Percentiles rank a stretch among this genome's conserved stretches.
Evolutionary conservation across 2,329 filamentous ascomycete species (phyloP).

Genomic region (Beauveria rudraprayagi): DNA sequence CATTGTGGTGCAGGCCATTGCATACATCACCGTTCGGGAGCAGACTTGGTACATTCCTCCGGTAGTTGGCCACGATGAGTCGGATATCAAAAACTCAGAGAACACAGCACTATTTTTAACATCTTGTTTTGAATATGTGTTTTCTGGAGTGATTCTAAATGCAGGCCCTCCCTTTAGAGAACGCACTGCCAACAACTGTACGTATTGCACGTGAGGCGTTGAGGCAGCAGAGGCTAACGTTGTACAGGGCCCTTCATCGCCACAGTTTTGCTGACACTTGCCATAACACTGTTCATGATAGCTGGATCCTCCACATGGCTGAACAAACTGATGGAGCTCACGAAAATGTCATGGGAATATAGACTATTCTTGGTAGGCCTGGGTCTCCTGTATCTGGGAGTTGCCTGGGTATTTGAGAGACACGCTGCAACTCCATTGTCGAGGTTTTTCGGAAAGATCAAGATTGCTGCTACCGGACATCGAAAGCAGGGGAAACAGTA

Average conservation of each 20-base stretch:
- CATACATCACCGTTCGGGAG: conserved; percentile 64
- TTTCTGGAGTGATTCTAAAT: conserved; percentile 80
- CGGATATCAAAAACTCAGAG: conserved; percentile 84
- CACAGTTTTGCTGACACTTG: conserved; percentile 62
- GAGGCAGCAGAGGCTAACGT: neutral
- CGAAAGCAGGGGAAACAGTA: conserved; percentile 7
- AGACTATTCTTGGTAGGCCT: conserved; percentile 63
- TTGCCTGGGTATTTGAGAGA: conserved; percentile 13
- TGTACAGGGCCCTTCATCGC: conserved; percentile 68
- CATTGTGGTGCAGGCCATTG: conserved; percentile 65
- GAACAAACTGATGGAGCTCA: conserved; percentile 74
- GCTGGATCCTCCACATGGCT: conserved; percentile 64
- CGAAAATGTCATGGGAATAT: conserved; percentile 64
- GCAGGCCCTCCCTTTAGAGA: conserved; percentile 89
- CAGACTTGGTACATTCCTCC: conserved; percentile 87
- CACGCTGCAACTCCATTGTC: neutral
- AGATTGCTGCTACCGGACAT: neutral
- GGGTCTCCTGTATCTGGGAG: conserved; percentile 64
- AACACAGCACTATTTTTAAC: conserved; percentile 87
- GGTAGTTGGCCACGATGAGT: conserved; percentile 64
- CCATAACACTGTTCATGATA: conserved; percentile 72
- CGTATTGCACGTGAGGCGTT: conserved; percentile 25
- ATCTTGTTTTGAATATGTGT: conserved; percentile 90
- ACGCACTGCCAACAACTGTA: conserved; percentile 69
- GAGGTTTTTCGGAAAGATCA: neutral